These are phyloP conservation scores for Thermothelomyces thermophilus DNA, from an alignment of 2,329 filamentous ascomycete genomes.

Conservation along the genomic window DNA sequence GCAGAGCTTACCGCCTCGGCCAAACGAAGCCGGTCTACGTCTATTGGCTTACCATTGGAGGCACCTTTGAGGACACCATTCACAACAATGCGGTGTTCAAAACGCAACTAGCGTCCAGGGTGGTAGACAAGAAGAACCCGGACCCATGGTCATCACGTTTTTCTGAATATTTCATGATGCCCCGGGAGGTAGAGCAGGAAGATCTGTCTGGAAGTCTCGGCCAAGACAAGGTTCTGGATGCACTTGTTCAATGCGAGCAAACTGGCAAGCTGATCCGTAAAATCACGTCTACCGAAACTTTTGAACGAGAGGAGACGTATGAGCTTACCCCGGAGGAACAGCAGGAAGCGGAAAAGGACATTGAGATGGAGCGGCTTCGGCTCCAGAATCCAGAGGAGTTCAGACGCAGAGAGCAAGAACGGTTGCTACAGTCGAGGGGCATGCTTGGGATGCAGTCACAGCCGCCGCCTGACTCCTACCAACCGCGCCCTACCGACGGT, in stretches of 20 bases:
- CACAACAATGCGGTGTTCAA: constrained; percentile 77
- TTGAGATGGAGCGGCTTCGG: constrained; percentile 25
- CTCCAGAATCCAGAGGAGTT: constrained; percentile 20
- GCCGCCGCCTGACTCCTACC: background rate
- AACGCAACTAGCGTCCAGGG: constrained; percentile 66
- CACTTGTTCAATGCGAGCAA: constrained; percentile 34
- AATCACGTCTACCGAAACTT: constrained; percentile 64
- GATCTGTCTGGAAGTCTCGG: constrained; percentile 40
- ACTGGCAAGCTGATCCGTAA: constrained; percentile 39
- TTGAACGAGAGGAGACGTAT: constrained; percentile 62
- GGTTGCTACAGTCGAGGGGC: background rate
- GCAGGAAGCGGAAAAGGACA: constrained; percentile 43
- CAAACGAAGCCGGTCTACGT: constrained; percentile 77
- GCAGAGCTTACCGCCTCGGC: constrained; percentile 77
- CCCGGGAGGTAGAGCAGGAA: constrained; percentile 39
- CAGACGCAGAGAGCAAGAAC: constrained; percentile 13
- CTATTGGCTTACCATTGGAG: constrained; percentile 71
- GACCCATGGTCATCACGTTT: constrained; percentile 57
- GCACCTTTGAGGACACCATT: constrained; percentile 70
- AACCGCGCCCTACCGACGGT: constrained; percentile 8
- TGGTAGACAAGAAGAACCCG: constrained; percentile 78
- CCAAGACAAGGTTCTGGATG: constrained; percentile 57
- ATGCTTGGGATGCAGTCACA: background rate
- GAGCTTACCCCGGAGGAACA: constrained; percentile 56
- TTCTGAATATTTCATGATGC: constrained; percentile 52